These are phyloP conservation scores for Wakefieldia striispora DNA, from an alignment of 768 basidiomycete genomes.

Conservation along the genomic window DNA sequence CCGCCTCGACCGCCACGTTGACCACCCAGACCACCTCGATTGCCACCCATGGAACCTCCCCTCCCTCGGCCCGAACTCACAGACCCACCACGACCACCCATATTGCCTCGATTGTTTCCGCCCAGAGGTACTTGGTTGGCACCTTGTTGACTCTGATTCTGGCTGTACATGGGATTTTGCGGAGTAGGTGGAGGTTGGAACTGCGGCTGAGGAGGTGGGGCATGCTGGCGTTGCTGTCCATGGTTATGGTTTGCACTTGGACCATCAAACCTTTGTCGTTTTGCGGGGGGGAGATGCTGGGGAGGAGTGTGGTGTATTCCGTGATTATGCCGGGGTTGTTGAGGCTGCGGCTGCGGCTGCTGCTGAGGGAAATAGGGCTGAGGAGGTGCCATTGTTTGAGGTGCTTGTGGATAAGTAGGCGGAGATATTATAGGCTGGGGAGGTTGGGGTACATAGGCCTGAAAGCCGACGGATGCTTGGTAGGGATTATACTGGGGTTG, in stretches of 20 bases:
- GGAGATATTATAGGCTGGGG: constrained; percentile 51
- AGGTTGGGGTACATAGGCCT: constrained; percentile 65
- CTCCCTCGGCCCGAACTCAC: constrained; percentile 38
- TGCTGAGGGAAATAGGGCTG: constrained; percentile 42
- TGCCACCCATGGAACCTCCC: constrained; percentile 47
- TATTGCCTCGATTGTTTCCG: constrained; percentile 44
- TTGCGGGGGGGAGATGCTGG: constrained; percentile 87
- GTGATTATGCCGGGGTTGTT: constrained; percentile 49
- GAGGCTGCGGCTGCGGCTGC: constrained; percentile 37
- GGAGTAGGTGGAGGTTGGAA: constrained; percentile 40
- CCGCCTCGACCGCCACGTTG: constrained; percentile 43
- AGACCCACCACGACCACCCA: constrained; percentile 42
- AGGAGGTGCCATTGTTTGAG: constrained; percentile 36
- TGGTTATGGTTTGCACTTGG: constrained; percentile 49
- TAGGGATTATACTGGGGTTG: constrained; percentile 73
- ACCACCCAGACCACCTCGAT: constrained; percentile 45
- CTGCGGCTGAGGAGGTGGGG: constrained; percentile 59
- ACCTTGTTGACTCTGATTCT: constrained; percentile 41
- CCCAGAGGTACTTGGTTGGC: constrained; percentile 41
- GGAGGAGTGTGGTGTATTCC: constrained; percentile 61
- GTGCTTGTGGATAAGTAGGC: constrained; percentile 45
- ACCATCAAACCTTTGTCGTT: constrained; percentile 86
- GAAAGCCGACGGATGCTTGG: constrained; percentile 64
- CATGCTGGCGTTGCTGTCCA: constrained; percentile 43
- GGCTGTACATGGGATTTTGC: constrained; percentile 29